Conservation (phyloP, 2,329 filamentous ascomycete genomes). For the Beauveria caledonica region DNA sequence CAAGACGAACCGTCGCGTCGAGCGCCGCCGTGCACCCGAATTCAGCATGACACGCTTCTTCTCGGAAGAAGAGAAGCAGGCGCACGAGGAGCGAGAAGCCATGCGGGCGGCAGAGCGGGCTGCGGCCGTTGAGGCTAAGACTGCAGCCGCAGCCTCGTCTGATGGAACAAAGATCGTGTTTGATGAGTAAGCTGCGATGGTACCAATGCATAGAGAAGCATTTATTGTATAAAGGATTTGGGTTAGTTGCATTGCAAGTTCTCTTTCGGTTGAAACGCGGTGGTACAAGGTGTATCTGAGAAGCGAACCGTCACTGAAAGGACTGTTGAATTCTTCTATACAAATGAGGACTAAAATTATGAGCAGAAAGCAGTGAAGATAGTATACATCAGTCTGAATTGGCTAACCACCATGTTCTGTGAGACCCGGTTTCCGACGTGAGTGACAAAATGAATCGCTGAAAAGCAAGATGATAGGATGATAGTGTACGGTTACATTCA, state of each 20-base stretch:
- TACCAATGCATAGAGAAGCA: conserved; percentile 2
- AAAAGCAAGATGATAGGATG: background rate
- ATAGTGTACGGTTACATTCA: conserved; percentile 12
- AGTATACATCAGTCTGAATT: conserved; percentile 3
- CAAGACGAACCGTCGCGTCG: conserved; percentile 21
- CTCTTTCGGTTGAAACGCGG: background rate
- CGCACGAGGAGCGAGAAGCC: conserved; percentile 21
- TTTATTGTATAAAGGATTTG: background rate
- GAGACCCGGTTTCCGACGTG: background rate
- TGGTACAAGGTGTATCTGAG: background rate
- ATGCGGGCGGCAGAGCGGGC: background rate
- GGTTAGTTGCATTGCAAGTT: background rate
- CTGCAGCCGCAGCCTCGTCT: background rate
- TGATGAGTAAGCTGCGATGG: conserved; percentile 6
- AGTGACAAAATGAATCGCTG: conserved; percentile 8
- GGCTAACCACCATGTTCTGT: background rate
- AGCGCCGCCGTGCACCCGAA: conserved; percentile 37
- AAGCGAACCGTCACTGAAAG: background rate
- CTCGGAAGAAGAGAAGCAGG: conserved; percentile 37
- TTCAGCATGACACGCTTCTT: conserved; percentile 51
- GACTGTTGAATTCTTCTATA: background rate
- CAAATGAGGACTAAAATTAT: background rate
- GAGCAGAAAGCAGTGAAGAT: background rate
- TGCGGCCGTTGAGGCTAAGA: background rate
- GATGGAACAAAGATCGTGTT: conserved; percentile 11